Conservation (phyloP, 2,329 filamentous ascomycete species). For the Coleophoma cylindrospora region DNA sequence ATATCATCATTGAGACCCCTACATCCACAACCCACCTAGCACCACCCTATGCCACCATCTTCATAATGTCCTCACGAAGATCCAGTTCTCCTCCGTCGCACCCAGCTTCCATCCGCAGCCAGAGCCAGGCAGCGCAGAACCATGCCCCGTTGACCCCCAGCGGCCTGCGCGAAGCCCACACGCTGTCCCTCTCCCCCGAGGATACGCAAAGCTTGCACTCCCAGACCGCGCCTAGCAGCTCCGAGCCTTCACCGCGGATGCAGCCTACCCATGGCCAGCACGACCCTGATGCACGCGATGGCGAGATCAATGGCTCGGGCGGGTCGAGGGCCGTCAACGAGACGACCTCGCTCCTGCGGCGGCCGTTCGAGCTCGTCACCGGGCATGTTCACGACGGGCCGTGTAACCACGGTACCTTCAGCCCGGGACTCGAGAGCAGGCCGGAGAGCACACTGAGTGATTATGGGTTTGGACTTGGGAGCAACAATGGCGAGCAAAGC, state of each 20-base stretch:
- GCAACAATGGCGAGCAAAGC: constrained; percentile 7
- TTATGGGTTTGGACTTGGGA: constrained; percentile 12
- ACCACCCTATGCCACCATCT: too few relatives aligned
- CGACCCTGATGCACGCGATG: constrained; percentile 10
- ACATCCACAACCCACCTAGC: too few relatives aligned
- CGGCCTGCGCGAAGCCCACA: constrained; percentile 22
- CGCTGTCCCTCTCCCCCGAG: constrained; percentile 18
- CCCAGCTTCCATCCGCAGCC: neutral
- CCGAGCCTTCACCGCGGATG: constrained; percentile 15
- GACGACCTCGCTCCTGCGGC: constrained; percentile 46
- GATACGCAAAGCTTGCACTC: neutral
- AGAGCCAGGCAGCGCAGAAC: constrained; percentile 3
- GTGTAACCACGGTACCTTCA: constrained; percentile 74
- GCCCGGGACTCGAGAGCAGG: constrained; percentile 49
- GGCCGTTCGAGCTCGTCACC: constrained; percentile 23
- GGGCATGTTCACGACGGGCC: constrained; percentile 26
- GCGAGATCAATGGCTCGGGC: constrained; percentile 6
- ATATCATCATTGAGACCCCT: neutral
- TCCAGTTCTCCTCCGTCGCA: neutral
- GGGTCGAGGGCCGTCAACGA: constrained; percentile 31
- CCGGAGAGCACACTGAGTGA: constrained; percentile 20
- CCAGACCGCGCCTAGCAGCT: constrained; percentile 11
- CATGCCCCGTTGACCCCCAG: constrained; percentile 22
- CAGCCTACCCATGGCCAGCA: constrained; percentile 12
- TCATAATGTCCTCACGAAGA: neutral